These are phyloP conservation scores for Coniophora puteana DNA, from an alignment of 1,284 basidiomycete species.

Conservation along the genomic window DNA sequence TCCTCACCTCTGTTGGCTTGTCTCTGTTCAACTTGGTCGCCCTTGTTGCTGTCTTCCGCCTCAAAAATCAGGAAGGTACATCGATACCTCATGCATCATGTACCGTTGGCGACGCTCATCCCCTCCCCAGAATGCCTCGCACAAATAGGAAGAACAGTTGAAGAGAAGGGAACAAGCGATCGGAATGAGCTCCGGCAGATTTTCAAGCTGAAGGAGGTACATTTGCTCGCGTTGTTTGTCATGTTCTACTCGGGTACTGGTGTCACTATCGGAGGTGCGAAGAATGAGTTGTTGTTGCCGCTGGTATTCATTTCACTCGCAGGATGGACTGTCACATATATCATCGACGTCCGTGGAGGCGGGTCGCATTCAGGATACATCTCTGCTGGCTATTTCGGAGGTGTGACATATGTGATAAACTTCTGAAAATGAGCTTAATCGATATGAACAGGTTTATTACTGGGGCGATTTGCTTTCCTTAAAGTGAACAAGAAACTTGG, in stretches of 20 bases:
- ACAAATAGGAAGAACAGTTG: constrained; percentile 29
- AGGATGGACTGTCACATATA: constrained; percentile 54
- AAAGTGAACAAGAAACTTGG: constrained; percentile 28
- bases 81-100: neutral
- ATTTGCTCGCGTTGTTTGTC: constrained; percentile 48
- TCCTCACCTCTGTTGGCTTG: constrained; percentile 55
- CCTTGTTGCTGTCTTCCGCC: constrained; percentile 47
- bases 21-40: constrained; percentile 41
- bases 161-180: constrained; percentile 22
- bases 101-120: neutral
- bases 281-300: too few species aligned
- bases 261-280: constrained; percentile 48
- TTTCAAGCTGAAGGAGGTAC: constrained; percentile 41
- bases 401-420: constrained; percentile 19
- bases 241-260: constrained; percentile 59
- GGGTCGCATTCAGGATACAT: constrained; percentile 48
- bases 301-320: neutral
- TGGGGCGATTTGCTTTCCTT: constrained; percentile 21
- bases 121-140: constrained; percentile 23
- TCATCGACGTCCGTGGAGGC: constrained; percentile 41
- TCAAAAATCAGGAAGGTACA: constrained; percentile 52
- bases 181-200: constrained; percentile 48
- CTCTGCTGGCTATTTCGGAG: constrained; percentile 48
- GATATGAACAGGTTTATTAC: constrained; percentile 19
- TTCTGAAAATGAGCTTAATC: neutral